Percentiles rank a stretch among this genome's conserved stretches.
Conservation (phyloP, 2,329 filamentous ascomycete genomes). For the Lasiodiplodia citricola region DNA sequence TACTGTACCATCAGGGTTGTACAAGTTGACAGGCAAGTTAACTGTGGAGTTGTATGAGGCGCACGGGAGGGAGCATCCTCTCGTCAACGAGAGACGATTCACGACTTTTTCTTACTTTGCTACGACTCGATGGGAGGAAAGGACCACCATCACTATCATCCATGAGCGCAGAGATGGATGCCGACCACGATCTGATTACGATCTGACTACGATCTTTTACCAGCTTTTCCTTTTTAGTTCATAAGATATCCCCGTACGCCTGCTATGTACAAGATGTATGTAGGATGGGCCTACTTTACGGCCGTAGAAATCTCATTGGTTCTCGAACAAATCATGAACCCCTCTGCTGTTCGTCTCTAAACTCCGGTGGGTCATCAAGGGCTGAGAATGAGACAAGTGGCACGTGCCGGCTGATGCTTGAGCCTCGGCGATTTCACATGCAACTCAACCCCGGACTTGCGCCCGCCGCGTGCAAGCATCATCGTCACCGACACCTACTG, state of each 20-base stretch:
- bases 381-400: slow-evolving; percentile 13
- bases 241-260: slow-evolving; percentile 6
- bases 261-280: slow-evolving; percentile 12
- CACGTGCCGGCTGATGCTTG: not conserved
- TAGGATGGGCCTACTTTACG: slow-evolving; percentile 12
- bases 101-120: slow-evolving; percentile 1
- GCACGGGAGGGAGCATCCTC: slow-evolving; percentile 17
- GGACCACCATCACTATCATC: slow-evolving; percentile 20
- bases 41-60: slow-evolving; percentile 18
- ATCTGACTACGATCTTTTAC: slow-evolving; percentile 19
- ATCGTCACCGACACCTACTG: slow-evolving; percentile 20
- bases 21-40: slow-evolving; percentile 5
- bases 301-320: slow-evolving; percentile 18
- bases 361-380: too few relatives aligned
- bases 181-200: slow-evolving; percentile 17
- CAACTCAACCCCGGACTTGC: slow-evolving; percentile 17
- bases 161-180: slow-evolving; percentile 22
- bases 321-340: not conserved
- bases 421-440: slow-evolving; percentile 27
- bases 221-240: slow-evolving; percentile 2
- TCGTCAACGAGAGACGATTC: slow-evolving; percentile 20
- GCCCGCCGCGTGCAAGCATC: slow-evolving; percentile 18
- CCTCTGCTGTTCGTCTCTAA: not conserved
- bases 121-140: slow-evolving; percentile 12
- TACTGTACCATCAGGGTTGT: slow-evolving; percentile 14